phyloP scores from a whole-genome alignment of 345 rosid genomes.

The Populus euphratica region DNA sequence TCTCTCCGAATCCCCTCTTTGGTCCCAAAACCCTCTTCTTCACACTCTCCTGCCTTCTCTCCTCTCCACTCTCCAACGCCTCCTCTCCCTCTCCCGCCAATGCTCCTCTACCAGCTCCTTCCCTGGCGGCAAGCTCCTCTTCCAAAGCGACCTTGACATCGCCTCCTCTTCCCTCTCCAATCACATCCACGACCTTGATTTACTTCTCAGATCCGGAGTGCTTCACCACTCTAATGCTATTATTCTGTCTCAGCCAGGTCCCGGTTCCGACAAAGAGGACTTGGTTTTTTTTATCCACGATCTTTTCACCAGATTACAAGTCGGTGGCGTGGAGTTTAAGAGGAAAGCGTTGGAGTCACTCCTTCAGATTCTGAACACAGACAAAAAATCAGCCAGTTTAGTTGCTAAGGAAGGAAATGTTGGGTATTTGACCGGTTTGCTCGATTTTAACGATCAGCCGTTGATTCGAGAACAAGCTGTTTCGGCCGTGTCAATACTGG shows the following conservation, averaged over 20 bases:
- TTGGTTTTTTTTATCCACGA: conserved; percentile 56
- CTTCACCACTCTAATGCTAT: conserved; percentile 69
- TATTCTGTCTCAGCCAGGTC: conserved; percentile 60
- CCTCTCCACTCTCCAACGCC: conserved; percentile 72
- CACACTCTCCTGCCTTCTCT: conserved; percentile 65
- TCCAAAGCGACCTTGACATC: conserved; percentile 93
- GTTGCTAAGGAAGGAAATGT: conserved; percentile 70
- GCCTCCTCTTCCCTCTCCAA: conserved; percentile 54
- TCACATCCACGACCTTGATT: conserved; percentile 61
- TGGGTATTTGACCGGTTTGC: conserved; percentile 55
- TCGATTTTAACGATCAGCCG: conserved; percentile 49
- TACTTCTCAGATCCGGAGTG: conserved; percentile 78
- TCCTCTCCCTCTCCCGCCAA: conserved; percentile 59
- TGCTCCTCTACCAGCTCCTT: conserved; percentile 42
- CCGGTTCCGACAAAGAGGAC: conserved; percentile 54
- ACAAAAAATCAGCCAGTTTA: conserved; percentile 49
- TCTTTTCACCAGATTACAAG: conserved; percentile 75
- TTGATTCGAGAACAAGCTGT: conserved; percentile 62
- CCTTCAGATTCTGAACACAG: conserved; percentile 50
- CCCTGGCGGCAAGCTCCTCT: conserved; percentile 68
- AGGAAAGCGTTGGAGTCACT: conserved; percentile 70
- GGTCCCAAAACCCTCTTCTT: conserved; percentile 69
- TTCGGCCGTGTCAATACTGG: conserved; percentile 54
- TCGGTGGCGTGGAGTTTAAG: conserved; percentile 76
- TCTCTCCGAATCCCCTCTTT: conserved; percentile 63